Evolutionary conservation across 164 flowering plant species (phyloP).

Genomic region (Stephania japonica): DNA sequence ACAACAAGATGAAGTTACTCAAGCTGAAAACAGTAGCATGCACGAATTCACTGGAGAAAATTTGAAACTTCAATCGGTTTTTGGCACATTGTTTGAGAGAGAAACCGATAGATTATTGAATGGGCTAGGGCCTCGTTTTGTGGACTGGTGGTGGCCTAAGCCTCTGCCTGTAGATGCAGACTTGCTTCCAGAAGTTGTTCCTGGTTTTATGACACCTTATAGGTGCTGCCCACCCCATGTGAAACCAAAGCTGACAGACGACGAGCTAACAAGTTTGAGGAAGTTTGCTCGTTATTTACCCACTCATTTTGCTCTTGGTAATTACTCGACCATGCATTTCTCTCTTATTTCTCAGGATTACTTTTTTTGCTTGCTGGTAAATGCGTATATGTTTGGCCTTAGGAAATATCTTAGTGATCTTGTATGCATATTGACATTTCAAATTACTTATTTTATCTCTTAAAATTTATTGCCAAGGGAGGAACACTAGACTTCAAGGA

Average conservation of each 20-base stretch:
- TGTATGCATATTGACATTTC: not conserved
- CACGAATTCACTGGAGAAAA: conserved; percentile 12
- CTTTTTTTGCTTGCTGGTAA: not conserved
- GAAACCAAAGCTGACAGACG: conserved; percentile 51
- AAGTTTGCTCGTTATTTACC: conserved; percentile 73
- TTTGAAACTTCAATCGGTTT: conserved; percentile 17
- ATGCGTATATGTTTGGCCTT: not conserved
- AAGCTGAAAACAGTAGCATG: conserved; percentile 14
- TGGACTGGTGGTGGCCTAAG: conserved; percentile 93
- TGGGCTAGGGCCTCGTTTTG: conserved; percentile 91
- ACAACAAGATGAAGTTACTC: not conserved
- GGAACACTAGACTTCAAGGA: conserved; percentile 83
- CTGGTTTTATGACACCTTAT: conserved; percentile 60
- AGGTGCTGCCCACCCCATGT: conserved; percentile 57
- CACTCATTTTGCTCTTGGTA: conserved; percentile 94
- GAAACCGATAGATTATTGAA: conserved; percentile 87
- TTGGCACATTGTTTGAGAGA: conserved; percentile 63
- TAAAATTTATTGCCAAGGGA: conserved; percentile 38
- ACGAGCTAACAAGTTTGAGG: conserved; percentile 79
- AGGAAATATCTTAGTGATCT: not conserved
- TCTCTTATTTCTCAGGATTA: not conserved
- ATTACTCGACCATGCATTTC: not conserved
- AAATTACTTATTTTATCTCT: not conserved
- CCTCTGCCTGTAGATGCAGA: conserved; percentile 96
- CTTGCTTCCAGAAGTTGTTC: conserved; percentile 78